Evolutionary conservation across 352 stramenopile genomes (phyloP), one percentile per base, ranked within the genome.

Genomic region (Phytophthora crassamura): DNA sequence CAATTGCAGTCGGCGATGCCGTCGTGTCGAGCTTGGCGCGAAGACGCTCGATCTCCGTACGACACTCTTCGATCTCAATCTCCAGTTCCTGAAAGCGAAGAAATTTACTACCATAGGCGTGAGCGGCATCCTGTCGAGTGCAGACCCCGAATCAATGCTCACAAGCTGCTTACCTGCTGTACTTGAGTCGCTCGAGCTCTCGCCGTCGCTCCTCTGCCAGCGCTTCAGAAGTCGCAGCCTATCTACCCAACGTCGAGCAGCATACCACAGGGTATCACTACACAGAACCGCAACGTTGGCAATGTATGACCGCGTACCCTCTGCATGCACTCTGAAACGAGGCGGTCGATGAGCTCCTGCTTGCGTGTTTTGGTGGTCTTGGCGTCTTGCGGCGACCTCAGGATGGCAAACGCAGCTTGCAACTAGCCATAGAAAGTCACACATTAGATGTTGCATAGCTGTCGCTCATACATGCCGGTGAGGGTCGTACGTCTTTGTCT

Each of bases 71-170:
- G 20, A 89, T 71, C 39, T 91, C 78, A 32, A 80, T 43, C 34
- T 90, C 78, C 5, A 89, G 56, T 43, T 91, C 83, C 54, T 89
- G 83, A 35, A 80, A 83, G 3, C 79, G 80, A 56, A 91, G 73
- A 54, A 90, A 91, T 55, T 91, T 91, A 48, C 80, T 87, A 59
- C 22, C 33, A 52, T 39, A 12, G 20, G 8, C 9, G 39, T 71
- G 35, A 57, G 32, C 47, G 22, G 40, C 20, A 36, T 33, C 14
- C 6, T 10, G 54, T 9, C 45, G 12, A 52, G 8, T 8, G 41
- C 12, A 5, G 7, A 41, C 8, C 2, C 14, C 32, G 11, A 16
- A 18, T 40, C 9, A 18, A 12, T 4, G 5, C 10, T 41, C 16
- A n/a, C 7, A 4, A 32, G 35, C 1, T 7, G 16, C 35, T 15